Conservation (phyloP, 257 asterid genomes). For the Scutellaria galericulata region DNA sequence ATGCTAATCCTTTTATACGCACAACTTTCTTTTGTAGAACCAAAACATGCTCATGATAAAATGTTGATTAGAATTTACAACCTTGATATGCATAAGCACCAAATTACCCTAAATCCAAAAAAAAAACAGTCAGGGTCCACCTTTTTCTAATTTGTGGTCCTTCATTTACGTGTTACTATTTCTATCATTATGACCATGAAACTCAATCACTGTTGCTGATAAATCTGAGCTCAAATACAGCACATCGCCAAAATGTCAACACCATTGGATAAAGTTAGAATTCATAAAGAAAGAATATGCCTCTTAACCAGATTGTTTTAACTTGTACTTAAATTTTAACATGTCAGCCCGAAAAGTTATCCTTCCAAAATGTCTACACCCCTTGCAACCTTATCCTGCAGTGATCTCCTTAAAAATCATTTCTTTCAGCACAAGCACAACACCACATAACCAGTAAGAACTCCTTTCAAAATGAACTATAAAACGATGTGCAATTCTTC, state of each 20-base stretch:
- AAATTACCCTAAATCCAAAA: conserved; percentile 17
- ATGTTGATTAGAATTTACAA: not conserved
- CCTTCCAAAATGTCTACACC: too few species aligned
- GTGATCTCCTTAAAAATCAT: conserved; percentile 8
- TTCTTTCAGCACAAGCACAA: conserved; percentile 13
- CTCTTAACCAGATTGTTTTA: not conserved
- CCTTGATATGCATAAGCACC: conserved; percentile 4
- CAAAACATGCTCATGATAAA: not conserved
- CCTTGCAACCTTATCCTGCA: too few species aligned
- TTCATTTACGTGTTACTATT: not conserved
- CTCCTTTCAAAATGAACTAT: not conserved
- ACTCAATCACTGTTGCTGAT: not conserved
- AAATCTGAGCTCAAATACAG: not conserved
- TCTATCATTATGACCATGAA: not conserved
- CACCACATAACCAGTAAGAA: not conserved
- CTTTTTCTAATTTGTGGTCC: conserved; percentile 12
- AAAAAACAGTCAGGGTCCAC: conserved; percentile 5
- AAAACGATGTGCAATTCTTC: not conserved
- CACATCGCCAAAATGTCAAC: not conserved
- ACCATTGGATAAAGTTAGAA: too few species aligned
- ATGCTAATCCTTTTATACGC: conserved; percentile 5
- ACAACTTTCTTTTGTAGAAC: conserved; percentile 15
- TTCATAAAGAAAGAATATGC: not conserved
- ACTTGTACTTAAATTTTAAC: not conserved
- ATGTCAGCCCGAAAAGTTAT: too few species aligned